These are phyloP conservation scores for Bullera alba DNA, from an alignment of 768 basidiomycete species.

Conservation along the genomic window DNA sequence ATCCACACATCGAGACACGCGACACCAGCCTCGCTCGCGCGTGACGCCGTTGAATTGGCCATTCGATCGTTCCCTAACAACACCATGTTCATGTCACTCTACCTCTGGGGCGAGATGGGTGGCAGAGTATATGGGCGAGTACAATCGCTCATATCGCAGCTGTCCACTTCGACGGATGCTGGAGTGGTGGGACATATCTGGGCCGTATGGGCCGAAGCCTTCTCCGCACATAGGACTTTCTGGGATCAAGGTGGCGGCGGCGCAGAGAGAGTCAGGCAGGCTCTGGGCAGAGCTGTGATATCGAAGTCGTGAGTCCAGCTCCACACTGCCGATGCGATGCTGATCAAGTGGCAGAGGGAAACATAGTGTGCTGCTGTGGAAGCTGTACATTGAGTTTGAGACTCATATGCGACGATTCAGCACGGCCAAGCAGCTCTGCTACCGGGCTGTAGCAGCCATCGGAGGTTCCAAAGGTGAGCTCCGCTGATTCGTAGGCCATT, in stretches of 20 bases:
- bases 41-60: conserved; percentile 42
- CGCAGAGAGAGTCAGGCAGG: conserved; percentile 37
- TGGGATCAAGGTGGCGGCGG: conserved; percentile 33
- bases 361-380: conserved; percentile 43
- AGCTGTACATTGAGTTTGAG: conserved; percentile 48
- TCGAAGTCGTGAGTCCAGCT: conserved; percentile 20
- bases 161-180: neutral
- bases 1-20: conserved; percentile 22
- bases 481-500: neutral
- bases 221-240: conserved; percentile 23
- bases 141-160: conserved; percentile 38
- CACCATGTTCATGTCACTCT: conserved; percentile 45
- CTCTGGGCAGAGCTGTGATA: conserved; percentile 44
- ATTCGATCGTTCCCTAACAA: conserved; percentile 45
- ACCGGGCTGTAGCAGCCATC: conserved; percentile 43
- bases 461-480: conserved; percentile 46
- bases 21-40: conserved; percentile 31
- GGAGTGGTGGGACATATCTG: conserved; percentile 36
- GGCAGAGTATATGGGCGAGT: conserved; percentile 45
- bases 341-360: conserved; percentile 22
- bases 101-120: conserved; percentile 41
- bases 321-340: neutral
- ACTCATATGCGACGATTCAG: conserved; percentile 28
- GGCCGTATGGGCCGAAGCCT: conserved; percentile 40
- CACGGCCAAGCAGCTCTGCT: conserved; percentile 45